Evolutionary conservation across 345 rosid genomes (phyloP), one percentile per base, ranked within the genome.

Genomic region (Stellera chamaejasme): DNA sequence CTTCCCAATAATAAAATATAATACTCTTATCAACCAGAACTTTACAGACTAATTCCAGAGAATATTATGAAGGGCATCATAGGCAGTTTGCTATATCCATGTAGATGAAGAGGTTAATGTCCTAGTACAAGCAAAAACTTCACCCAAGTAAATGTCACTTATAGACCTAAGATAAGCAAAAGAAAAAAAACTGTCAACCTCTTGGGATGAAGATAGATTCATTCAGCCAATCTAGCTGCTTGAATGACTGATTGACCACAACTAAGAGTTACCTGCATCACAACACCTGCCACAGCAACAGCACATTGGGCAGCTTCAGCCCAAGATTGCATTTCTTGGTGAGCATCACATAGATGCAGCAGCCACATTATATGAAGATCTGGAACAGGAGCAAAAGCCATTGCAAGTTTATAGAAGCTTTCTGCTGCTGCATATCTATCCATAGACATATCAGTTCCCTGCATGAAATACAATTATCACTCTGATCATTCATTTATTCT

Each of bases 301-400:
- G 97, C 97, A 75, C 93, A 89, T 48, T 93, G 82, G 13, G 99
- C 99, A 64, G 99, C 96, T 77, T 93, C 97, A 66, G 99, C 97
- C 82, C 84, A 93, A 48, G 99, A 89, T 74, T 89, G 99, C 97
- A 93, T 93, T 81, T 93, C 99, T 77, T 93, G 99, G 78, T 89
- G 99, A 1, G 99, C 97, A 75, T 93, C 99, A 66, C 99, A 93
- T 51, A 93, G 72, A 82, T 93, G 99, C 66, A 93, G 69, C 67
- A 93, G 80, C 97, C 99, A 93, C 99, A 93, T 93, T 54, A 93
- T 89, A 74, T 93, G 97, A 76, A 93, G 99, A 76, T 93, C 99
- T 0, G 99, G 99, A 66, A 93, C 99, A 63, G 97, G 90, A 49
- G 97, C 84, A 83, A 93, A 93, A 54, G 99, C 99, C 91, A 93